Evolutionary conservation across 1,139 yeast genomes (phyloP).

Genomic region (Hemisphaericaspora xylofermentans): DNA sequence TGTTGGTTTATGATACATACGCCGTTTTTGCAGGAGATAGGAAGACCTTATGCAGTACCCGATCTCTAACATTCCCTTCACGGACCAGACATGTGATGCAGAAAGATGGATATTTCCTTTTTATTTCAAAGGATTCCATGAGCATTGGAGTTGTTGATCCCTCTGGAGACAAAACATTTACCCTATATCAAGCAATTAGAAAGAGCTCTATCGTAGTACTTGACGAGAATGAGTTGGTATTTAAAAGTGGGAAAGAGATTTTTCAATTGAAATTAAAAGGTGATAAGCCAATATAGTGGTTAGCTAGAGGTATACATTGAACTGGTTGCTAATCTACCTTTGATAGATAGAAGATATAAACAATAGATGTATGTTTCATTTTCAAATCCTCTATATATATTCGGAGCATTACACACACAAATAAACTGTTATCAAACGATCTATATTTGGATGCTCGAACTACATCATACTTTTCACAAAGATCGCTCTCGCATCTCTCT

Average conservation of each 20-base stretch:
- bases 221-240: background rate
- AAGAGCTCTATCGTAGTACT: background rate
- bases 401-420: no score
- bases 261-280: background rate
- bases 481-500: no score
- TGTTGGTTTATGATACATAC: slow-evolving; percentile 1
- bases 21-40: background rate
- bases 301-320: no score
- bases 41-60: background rate
- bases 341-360: no score
- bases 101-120: background rate
- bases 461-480: no score
- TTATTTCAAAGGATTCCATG: background rate
- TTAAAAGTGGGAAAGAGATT: background rate
- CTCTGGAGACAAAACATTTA: background rate
- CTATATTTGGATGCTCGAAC: no score
- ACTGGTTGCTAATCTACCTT: no score
- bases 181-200: background rate
- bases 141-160: background rate
- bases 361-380: no score
- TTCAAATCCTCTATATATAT: no score
- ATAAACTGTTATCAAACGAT: no score
- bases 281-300: background rate
- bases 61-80: background rate
- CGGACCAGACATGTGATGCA: background rate